Evolutionary conservation across 202 grass and related monocot species (phyloP).

Genomic region (Schoenoplectus triqueter): DNA sequence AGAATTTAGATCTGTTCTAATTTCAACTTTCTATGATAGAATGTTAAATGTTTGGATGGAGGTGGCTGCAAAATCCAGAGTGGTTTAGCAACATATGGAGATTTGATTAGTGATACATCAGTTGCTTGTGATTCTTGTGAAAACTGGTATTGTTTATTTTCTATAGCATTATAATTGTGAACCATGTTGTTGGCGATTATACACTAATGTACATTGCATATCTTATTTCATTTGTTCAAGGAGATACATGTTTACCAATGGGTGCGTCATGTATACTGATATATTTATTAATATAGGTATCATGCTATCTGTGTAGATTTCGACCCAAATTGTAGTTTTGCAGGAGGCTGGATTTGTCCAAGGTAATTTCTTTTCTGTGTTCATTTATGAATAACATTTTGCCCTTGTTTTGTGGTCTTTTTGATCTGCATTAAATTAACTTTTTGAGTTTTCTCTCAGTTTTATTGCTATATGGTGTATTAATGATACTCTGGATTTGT

Average conservation of each 20-base stretch:
- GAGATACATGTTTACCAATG: neutral
- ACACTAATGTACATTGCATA: conserved; percentile 27
- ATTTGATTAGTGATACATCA: conserved; percentile 77
- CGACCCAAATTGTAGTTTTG: conserved; percentile 53
- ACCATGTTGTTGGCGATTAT: conserved; percentile 32
- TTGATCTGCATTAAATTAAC: neutral
- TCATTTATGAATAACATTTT: conserved; percentile 18
- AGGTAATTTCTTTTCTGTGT: conserved; percentile 61
- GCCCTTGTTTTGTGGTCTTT: neutral
- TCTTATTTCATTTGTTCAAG: conserved; percentile 9
- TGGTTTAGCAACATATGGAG: conserved; percentile 61
- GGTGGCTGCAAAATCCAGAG: conserved; percentile 75
- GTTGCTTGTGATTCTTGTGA: conserved; percentile 99
- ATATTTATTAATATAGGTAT: conserved; percentile 69
- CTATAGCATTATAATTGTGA: conserved; percentile 20
- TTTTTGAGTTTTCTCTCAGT: conserved; percentile 13
- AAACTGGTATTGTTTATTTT: conserved; percentile 63
- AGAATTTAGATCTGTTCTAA: conserved; percentile 37
- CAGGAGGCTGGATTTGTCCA: conserved; percentile 87
- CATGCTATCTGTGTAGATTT: conserved; percentile 95
- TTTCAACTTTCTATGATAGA: conserved; percentile 52
- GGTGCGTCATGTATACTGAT: neutral
- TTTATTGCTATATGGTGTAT: neutral
- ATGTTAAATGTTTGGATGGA: conserved; percentile 85
- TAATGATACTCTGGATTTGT: neutral